Evolutionary conservation across 139 green algal genomes (phyloP), one percentile per base, ranked within the genome.

Genomic region (Spirogloea muscicola): DNA sequence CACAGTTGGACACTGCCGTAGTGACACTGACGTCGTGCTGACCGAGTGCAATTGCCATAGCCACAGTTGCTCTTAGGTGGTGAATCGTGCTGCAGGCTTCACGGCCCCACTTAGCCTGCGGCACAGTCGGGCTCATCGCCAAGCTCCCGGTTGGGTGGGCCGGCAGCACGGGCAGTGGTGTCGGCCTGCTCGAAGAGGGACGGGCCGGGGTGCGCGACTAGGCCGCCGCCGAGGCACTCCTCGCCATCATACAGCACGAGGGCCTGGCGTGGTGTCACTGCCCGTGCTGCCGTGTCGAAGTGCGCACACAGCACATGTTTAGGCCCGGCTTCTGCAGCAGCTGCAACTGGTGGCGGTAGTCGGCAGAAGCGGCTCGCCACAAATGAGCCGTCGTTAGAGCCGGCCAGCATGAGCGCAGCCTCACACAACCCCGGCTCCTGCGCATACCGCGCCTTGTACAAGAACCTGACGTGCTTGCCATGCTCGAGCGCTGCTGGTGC

Each of bases 221-320:
- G 18, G 27, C 57, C 57, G 16, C 57, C 57, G 13, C 57, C 57
- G 13, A 65, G 16, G 18, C 57, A 65, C 16, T 42, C 78, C 0
- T 92, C 84, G 0, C 86, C 85, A 29, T 87, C 75, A 61, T 94
- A 95, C 69, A 94, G 40, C 29, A 94, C 90, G 57, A 91, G 77
- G 0, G 82, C 84, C 72, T 94, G 89, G 36, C 84, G 68, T 2
- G 90, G 90, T 2, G 90, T 90, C 37, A 93, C 60, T 39, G 85
- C 88, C 3, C 72, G 49, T 4, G 79, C 55, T 0, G 88, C 84
- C 27, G 57, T 10, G 2, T 79, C 44, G 38, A 92, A 90, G 0
- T 52, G 51, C 38, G 85, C 85, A 18, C 13, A 10, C 34, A 71
- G 34, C 27, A 21, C 16, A n/a, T 52, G 44, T 13, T 27, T 16